Evolutionary conservation across 495 filamentous ascomycete genomes (phyloP).

Genomic region (Chaetomidium leptoderma): DNA sequence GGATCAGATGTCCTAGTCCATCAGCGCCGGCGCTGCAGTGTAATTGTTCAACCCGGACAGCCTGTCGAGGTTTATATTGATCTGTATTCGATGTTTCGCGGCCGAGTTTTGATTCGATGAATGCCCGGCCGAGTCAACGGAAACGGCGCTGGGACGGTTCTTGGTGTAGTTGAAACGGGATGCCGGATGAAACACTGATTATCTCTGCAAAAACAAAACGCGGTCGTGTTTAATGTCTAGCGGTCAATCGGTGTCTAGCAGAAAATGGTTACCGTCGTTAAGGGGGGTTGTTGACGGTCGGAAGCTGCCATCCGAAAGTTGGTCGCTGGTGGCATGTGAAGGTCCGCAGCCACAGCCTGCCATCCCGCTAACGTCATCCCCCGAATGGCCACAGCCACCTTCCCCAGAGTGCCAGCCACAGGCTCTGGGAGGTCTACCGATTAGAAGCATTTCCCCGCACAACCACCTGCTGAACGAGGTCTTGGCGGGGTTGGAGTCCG

Average conservation of each 20-base stretch:
- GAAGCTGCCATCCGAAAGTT: not conserved
- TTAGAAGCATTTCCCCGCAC: conserved; percentile 18
- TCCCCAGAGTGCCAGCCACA: conserved; percentile 1
- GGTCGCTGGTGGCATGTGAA: conserved; percentile 22
- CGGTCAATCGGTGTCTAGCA: too few relatives aligned
- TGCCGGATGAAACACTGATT: too few relatives aligned
- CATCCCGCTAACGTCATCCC: conserved; percentile 14
- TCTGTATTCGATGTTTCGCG: too few relatives aligned
- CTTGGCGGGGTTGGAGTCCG: conserved; percentile 1
- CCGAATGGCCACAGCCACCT: conserved; percentile 12
- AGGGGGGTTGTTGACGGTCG: not conserved
- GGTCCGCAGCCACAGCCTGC: conserved; percentile 22
- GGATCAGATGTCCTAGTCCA: conserved; percentile 23
- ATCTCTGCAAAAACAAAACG: too few relatives aligned
- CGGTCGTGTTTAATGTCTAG: conserved; percentile 10
- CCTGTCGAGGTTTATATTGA: too few relatives aligned
- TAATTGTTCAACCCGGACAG: too few relatives aligned
- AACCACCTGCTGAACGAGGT: not conserved
- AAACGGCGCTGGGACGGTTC: too few relatives aligned
- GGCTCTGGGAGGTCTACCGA: conserved; percentile 3
- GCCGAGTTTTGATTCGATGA: too few relatives aligned
- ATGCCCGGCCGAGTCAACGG: too few relatives aligned
- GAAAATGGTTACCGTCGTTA: not conserved
- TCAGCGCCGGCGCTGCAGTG: conserved; percentile 7
- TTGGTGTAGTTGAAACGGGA: too few relatives aligned